Conservation (phyloP, 2,329 filamentous ascomycete genomes). For the Xylaria sp. region DNA sequence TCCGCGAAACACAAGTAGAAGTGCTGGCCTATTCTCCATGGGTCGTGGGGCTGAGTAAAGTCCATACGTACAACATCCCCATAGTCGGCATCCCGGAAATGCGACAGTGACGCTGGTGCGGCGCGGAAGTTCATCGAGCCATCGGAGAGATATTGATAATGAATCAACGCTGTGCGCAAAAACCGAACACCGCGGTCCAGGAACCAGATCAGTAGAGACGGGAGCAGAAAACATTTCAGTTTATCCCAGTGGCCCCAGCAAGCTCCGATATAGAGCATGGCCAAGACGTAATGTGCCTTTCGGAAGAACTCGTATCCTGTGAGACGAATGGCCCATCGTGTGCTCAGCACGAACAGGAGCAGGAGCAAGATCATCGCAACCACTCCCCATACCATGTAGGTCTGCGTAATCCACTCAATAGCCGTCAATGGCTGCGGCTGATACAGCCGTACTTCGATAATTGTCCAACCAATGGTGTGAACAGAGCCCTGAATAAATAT, state of each 20-base stretch:
- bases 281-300: conserved; percentile 78
- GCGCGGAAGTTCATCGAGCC: conserved; percentile 65
- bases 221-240: conserved; percentile 75
- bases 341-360: conserved; percentile 69
- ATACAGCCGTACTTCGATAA: conserved; percentile 74
- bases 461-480: conserved; percentile 77
- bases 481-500: conserved; percentile 75
- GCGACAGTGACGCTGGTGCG: conserved; percentile 60
- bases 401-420: conserved; percentile 67
- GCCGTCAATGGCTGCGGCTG: conserved; percentile 74
- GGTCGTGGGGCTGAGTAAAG: conserved; percentile 68
- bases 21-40: conserved; percentile 76
- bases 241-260: conserved; percentile 80
- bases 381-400: conserved; percentile 79
- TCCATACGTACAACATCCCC: conserved; percentile 74
- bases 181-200: conserved; percentile 71
- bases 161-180: conserved; percentile 68
- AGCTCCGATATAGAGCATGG: conserved; percentile 78
- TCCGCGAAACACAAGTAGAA: conserved; percentile 77
- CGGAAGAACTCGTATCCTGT: conserved; percentile 84
- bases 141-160: conserved; percentile 64
- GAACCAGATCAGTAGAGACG: conserved; percentile 72
- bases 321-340: conserved; percentile 67
- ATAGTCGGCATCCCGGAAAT: conserved; percentile 66
- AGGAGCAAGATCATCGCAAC: conserved; percentile 74